These are phyloP conservation scores for Penicillium occitanis DNA, from an alignment of 2,329 filamentous ascomycete species.

Conservation along the genomic window DNA sequence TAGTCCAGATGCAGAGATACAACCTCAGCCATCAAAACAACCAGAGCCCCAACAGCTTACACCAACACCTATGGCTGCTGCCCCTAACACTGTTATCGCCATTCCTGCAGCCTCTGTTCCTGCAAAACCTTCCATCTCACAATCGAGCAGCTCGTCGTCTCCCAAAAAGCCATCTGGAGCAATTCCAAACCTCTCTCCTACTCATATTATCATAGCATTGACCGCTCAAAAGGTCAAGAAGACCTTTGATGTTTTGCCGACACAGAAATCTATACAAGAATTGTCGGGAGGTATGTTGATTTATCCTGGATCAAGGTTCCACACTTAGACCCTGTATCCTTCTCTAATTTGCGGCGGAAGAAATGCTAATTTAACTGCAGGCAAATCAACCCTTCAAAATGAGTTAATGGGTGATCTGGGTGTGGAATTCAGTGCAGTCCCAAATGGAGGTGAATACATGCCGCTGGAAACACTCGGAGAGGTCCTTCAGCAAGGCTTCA, in stretches of 20 bases:
- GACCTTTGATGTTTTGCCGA: slow-evolving; percentile 1
- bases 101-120: not conserved
- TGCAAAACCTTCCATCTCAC: not conserved
- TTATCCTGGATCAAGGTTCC: not conserved
- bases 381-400: slow-evolving; percentile 97
- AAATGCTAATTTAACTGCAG: slow-evolving; percentile 49
- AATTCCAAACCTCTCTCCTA: not conserved
- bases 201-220: slow-evolving; percentile 4
- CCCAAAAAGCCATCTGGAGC: not conserved
- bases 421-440: slow-evolving; percentile 98
- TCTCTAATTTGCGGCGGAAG: no score
- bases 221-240: slow-evolving; percentile 11
- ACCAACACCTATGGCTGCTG: not conserved
- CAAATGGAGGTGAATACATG: slow-evolving; percentile 97
- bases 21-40: not conserved
- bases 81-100: not conserved
- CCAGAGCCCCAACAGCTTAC: not conserved
- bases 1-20: not conserved
- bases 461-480: slow-evolving; percentile 92
- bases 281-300: slow-evolving; percentile 6
- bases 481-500: slow-evolving; percentile 96
- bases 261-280: slow-evolving; percentile 11
- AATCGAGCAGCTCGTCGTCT: no score
- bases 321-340: not conserved
- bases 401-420: slow-evolving; percentile 96